Percentiles rank a stretch among this genome's conserved stretches.
phyloP scores from a whole-genome alignment of 1,139 yeast genomes.

The Blastobotrys capitulatus region DNA sequence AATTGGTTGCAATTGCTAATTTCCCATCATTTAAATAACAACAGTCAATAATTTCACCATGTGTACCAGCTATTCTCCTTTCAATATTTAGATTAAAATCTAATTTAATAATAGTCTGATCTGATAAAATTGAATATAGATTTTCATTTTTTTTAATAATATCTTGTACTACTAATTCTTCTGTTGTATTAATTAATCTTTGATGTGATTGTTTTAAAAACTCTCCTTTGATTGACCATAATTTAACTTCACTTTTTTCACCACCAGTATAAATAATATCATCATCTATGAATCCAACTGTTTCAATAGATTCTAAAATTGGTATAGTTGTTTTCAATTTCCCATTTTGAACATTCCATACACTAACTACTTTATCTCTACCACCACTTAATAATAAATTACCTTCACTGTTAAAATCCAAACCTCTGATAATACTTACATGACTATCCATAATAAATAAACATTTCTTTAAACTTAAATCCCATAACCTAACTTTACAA shows the following conservation, averaged over 20 bases:
- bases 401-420: slow-evolving; percentile 55
- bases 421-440: slow-evolving; percentile 78
- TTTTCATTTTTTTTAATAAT: slow-evolving; percentile 16
- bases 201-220: slow-evolving; percentile 7
- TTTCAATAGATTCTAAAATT: slow-evolving; percentile 72
- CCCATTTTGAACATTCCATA: slow-evolving; percentile 53
- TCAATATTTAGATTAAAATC: slow-evolving; percentile 39
- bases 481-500: slow-evolving; percentile 76
- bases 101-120: slow-evolving; percentile 68
- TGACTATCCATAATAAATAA: slow-evolving; percentile 64
- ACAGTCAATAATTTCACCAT: slow-evolving; percentile 87
- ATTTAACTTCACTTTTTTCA: slow-evolving; percentile 56
- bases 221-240: slow-evolving; percentile 41
- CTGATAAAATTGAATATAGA: slow-evolving; percentile 56
- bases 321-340: slow-evolving; percentile 65
- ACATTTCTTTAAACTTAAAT: slow-evolving; percentile 73
- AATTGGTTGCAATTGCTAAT: slow-evolving; percentile 86
- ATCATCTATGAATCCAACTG: slow-evolving; percentile 53
- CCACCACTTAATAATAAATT: slow-evolving; percentile 72
- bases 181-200: slow-evolving; percentile 11
- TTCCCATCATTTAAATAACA: slow-evolving; percentile 47
- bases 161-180: slow-evolving; percentile 39
- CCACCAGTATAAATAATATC: slow-evolving; percentile 72
- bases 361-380: slow-evolving; percentile 71
- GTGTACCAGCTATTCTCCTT: slow-evolving; percentile 79